Conservation (phyloP, 1,284 basidiomycete species). For the Erythrobasidium hasegawianum region DNA sequence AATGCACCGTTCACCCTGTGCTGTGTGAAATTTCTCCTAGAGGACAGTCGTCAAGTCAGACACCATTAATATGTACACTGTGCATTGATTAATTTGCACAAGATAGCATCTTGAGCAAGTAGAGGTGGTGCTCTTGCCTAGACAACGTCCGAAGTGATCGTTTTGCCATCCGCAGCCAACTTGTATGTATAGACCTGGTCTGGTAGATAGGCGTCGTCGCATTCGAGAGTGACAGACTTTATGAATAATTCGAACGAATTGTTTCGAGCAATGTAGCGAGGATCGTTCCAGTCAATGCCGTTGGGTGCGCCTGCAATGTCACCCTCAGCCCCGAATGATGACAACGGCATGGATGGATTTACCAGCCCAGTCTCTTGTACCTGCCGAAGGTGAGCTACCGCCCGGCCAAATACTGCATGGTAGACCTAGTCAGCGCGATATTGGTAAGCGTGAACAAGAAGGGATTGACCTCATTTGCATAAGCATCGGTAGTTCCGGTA, state of each 20-base stretch:
- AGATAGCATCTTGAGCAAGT: too few species aligned
- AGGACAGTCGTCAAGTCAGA: too few species aligned
- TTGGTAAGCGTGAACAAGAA: too few species aligned
- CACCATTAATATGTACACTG: too few species aligned
- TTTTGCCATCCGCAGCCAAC: neutral
- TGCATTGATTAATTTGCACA: too few species aligned
- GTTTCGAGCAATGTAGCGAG: constrained; percentile 3
- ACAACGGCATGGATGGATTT: neutral
- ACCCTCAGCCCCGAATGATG: neutral
- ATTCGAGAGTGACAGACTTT: constrained; percentile 30
- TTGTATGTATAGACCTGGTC: constrained; percentile 22
- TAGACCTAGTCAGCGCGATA: too few species aligned
- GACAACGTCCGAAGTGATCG: neutral
- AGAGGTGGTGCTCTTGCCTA: too few species aligned
- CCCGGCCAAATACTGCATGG: constrained; percentile 33
- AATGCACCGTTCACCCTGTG: too few species aligned
- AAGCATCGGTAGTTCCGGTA: constrained; percentile 28
- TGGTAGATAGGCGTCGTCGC: constrained; percentile 11
- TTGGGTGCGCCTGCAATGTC: neutral
- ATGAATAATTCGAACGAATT: constrained; percentile 16
- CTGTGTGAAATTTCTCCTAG: too few species aligned
- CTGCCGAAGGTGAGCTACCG: neutral
- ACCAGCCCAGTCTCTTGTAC: constrained; percentile 28
- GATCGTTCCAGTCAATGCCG: constrained; percentile 15
- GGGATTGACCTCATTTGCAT: constrained; percentile 11